phyloP scores from a whole-genome alignment of 129 eudicot genomes.

The Helianthus tuberosus region DNA sequence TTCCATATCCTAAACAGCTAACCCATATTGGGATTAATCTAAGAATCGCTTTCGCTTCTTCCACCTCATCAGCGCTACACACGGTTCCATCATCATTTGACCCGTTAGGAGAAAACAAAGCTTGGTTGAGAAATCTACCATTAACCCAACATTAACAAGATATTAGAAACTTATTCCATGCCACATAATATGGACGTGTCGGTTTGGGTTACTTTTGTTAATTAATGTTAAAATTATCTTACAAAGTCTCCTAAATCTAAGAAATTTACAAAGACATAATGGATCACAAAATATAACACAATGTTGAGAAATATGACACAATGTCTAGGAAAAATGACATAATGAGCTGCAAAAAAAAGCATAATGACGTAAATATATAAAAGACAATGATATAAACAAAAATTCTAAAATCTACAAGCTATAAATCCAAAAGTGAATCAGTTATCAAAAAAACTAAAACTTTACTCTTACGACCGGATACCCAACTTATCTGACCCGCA shows the following conservation, averaged over 20 bases:
- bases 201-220: neutral
- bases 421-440: neutral
- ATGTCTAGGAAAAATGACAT: too few relatives aligned
- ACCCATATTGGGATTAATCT: slow-evolving; percentile 64
- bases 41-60: slow-evolving; percentile 53
- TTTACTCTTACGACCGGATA: neutral
- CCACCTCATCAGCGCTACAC: slow-evolving; percentile 44
- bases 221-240: neutral
- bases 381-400: neutral
- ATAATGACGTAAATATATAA: neutral
- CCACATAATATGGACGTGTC: neutral
- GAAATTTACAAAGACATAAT: too few relatives aligned
- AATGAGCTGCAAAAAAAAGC: too few relatives aligned
- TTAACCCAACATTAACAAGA: neutral
- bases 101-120: slow-evolving; percentile 37
- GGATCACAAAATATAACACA: too few relatives aligned
- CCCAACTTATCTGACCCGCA: neutral
- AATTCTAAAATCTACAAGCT: neutral
- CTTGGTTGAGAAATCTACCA: slow-evolving; percentile 57
- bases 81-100: slow-evolving; percentile 27
- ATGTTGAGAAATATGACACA: too few relatives aligned
- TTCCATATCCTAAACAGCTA: slow-evolving; percentile 50
- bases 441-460: neutral
- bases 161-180: slow-evolving; percentile 9
- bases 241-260: too few relatives aligned